Percentiles rank a stretch among this genome's conserved stretches.
Conservation (phyloP, 805 yeast species). For the Candida chilensis region DNA sequence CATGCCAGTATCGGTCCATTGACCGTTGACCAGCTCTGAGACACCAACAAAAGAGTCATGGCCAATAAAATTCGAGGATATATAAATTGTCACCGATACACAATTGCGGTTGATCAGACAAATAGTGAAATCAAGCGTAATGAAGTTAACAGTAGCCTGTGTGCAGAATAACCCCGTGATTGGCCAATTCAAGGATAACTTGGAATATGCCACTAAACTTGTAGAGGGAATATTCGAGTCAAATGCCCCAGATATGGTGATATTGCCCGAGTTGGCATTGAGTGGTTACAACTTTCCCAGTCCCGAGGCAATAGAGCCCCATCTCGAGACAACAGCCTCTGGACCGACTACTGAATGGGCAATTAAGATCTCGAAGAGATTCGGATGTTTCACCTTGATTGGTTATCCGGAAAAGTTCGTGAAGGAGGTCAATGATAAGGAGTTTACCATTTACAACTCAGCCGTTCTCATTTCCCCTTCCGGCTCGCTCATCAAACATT, state of each 20-base stretch:
- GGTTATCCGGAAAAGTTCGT: conserved; percentile 74
- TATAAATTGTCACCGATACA: no score
- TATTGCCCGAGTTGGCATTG: conserved; percentile 77
- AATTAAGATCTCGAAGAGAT: conserved; percentile 32
- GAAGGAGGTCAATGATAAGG: conserved; percentile 4
- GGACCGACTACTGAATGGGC: conserved; percentile 55
- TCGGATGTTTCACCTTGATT: conserved; percentile 57
- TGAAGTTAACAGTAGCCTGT: conserved; percentile 50
- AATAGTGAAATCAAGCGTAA: no score
- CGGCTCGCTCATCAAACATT: conserved; percentile 55
- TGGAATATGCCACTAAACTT: conserved; percentile 35
- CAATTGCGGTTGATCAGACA: no score
- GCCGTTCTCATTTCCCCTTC: conserved; percentile 52
- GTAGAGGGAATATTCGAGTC: conserved; percentile 13
- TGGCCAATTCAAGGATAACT: conserved; percentile 49
- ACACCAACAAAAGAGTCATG: no score
- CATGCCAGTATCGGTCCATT: no score
- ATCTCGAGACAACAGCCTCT: conserved; percentile 37
- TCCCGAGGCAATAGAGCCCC: conserved; percentile 43
- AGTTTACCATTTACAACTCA: conserved; percentile 62
- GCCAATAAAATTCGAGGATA: no score
- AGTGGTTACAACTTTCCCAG: conserved; percentile 71
- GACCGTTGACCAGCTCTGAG: no score
- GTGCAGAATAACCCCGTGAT: conserved; percentile 61
- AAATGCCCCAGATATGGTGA: conserved; percentile 59